A percentile compares a stretch with the other conserved stretches of the same genome.
These are phyloP conservation scores for Penicillium parvum DNA, from an alignment of 495 filamentous ascomycete genomes.

Conservation along the genomic window DNA sequence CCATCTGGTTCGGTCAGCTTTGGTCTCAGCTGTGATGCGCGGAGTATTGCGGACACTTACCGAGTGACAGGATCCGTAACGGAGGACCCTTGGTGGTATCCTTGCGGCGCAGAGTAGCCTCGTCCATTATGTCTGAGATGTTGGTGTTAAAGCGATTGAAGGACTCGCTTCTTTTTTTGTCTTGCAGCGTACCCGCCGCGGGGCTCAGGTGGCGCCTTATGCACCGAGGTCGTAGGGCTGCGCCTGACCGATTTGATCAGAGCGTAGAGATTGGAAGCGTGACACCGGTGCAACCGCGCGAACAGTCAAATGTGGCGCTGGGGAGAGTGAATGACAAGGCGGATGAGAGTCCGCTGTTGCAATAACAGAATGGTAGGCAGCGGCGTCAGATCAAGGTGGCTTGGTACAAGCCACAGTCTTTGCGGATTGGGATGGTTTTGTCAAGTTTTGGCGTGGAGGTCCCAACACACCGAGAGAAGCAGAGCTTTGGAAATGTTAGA, in stretches of 20 bases:
- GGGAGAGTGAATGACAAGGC: conserved; percentile 10
- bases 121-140: conserved; percentile 25
- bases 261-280: conserved; percentile 12
- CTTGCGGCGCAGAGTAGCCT: conserved; percentile 58
- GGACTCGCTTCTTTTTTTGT: conserved; percentile 10
- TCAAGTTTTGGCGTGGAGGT: background rate
- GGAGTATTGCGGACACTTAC: conserved; percentile 44
- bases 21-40: background rate
- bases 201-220: conserved; percentile 29
- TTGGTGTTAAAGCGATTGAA: conserved; percentile 10
- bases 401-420: too few species aligned
- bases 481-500: background rate
- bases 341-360: conserved; percentile 4
- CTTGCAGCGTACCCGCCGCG: conserved; percentile 26
- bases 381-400: conserved; percentile 17
- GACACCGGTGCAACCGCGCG: conserved; percentile 15
- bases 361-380: conserved; percentile 15
- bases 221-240: conserved; percentile 20
- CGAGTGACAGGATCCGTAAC: conserved; percentile 83
- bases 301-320: conserved; percentile 6
- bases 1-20: conserved; percentile 60
- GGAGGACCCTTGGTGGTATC: conserved; percentile 95
- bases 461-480: conserved; percentile 4
- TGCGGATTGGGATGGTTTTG: background rate
- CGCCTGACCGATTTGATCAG: conserved; percentile 24